Percentiles rank a stretch among this genome's conserved stretches.
These are phyloP conservation scores for Oligophagozyma castellii DNA, from an alignment of 1,139 yeast species.

Conservation along the genomic window DNA sequence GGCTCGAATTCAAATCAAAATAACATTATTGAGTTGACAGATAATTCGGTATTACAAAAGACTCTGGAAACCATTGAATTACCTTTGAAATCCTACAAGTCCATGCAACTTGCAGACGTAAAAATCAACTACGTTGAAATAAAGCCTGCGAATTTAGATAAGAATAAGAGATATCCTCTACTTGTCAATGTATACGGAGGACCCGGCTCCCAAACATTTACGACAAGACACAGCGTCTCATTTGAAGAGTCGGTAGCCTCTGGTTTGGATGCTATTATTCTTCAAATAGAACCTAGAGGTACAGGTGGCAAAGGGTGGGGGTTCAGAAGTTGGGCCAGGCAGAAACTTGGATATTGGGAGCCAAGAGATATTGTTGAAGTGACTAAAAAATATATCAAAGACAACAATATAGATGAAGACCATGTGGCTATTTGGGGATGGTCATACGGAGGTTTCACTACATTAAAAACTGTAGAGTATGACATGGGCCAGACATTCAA, in stretches of 20 bases:
- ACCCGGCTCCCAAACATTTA: conserved; percentile 75
- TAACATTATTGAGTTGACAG: conserved; percentile 10
- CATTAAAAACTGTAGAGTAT: conserved; percentile 60
- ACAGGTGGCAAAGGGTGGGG: conserved; percentile 84
- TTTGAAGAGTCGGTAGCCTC: conserved; percentile 65
- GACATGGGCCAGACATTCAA: conserved; percentile 56
- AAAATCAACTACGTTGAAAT: conserved; percentile 60
- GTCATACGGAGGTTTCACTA: conserved; percentile 79
- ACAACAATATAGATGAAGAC: conserved; percentile 43
- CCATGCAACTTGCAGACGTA: conserved; percentile 33
- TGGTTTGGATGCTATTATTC: conserved; percentile 55
- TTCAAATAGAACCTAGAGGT: conserved; percentile 88
- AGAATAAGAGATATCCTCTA: conserved; percentile 53
- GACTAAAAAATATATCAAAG: conserved; percentile 44
- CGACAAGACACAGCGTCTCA: conserved; percentile 38
- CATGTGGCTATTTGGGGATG: conserved; percentile 93
- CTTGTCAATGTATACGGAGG: conserved; percentile 86
- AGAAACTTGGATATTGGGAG: conserved; percentile 74
- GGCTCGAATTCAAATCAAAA: conserved; percentile 5
- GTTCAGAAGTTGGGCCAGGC: conserved; percentile 52
- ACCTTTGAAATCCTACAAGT: conserved; percentile 42
- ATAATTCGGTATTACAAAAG: conserved; percentile 24
- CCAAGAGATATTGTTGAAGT: conserved; percentile 66
- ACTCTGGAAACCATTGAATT: conserved; percentile 29
- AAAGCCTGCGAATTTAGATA: conserved; percentile 56